Conservation (phyloP, 1,284 basidiomycete species). For the Exobasidium cylindrosporum region DNA sequence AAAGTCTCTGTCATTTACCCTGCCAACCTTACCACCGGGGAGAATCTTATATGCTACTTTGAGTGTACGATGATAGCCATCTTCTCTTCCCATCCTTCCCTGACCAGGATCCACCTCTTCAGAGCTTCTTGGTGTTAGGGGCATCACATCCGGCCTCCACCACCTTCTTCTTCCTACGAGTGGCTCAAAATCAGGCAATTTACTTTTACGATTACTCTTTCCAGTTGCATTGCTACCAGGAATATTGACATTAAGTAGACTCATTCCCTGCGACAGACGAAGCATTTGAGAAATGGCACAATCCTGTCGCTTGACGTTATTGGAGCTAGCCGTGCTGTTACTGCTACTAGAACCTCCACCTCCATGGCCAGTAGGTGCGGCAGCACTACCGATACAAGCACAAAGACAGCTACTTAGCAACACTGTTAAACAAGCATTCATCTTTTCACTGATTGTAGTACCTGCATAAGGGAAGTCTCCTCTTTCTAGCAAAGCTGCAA, state of each 20-base stretch:
- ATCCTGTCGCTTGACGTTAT: conserved; percentile 46
- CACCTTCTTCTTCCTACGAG: conserved; percentile 41
- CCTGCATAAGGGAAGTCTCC: conserved; percentile 51
- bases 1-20: conserved; percentile 11
- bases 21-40: conserved; percentile 3
- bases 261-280: conserved; percentile 51
- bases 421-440: conserved; percentile 41
- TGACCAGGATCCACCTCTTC: conserved; percentile 6
- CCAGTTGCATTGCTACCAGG: conserved; percentile 21
- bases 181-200: conserved; percentile 43
- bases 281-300: conserved; percentile 54
- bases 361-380: conserved; percentile 37
- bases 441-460: conserved; percentile 44
- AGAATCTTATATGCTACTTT: conserved; percentile 6
- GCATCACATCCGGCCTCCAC: conserved; percentile 33
- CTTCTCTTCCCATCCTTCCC: background rate
- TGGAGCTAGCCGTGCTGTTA: conserved; percentile 32
- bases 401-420: conserved; percentile 46
- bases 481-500: conserved; percentile 33
- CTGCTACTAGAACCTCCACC: conserved; percentile 39
- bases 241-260: conserved; percentile 44
- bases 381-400: conserved; percentile 46
- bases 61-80: background rate
- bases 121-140: conserved; percentile 29
- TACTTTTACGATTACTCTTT: conserved; percentile 27